Base-by-base conservation (phyloP, 768 basidiomycete genomes). In the Termitomyces heimii region DNA sequence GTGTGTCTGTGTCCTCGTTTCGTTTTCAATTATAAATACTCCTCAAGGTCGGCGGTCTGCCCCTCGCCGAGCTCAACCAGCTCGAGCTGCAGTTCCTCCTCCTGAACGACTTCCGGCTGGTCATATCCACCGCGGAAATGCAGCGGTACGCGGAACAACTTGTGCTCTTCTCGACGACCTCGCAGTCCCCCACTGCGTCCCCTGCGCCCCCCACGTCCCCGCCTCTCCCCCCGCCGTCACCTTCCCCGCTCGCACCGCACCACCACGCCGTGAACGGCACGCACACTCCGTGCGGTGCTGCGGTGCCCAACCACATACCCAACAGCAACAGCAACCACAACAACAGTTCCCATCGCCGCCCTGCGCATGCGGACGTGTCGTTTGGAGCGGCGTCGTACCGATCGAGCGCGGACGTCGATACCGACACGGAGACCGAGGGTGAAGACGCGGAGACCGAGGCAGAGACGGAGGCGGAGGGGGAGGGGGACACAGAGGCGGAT, bases 21-120 rank as follows among this genome's bases (percentile, higher is more conserved):
- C 61, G 13, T 5, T 62, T 44, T 53, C 45, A 28, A 32, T 49
- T 31, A 54, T 45, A 43, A 7, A 31, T 39, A 31, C 44, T 42
- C 45, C 8, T 31, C 54, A 9, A 95, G 94, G 96, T 99, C 60
- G 97, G 97, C 43, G 97, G 97, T 26, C 82, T 99, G 0, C 97
- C 97, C 0, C 84, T 92, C 57, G 77, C 86, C 35, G 93, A 96
- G 68, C 83, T 99, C 50, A 98, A 99, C 70, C 92, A 95, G 66
- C 85, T 99, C 52, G 97, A 99, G 67, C 85, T 99, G 1, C 97
- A 98, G 63, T 99, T 99, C 69, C 79, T 98, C 5, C 86, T 98
- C 6, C 81, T 98, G 8, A 99, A 98, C 71, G 92, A 98, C 74
- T 99, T 99, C 67, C 77, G 84, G 16, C 81, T 99, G 53, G 88